Percentiles rank a stretch among this genome's conserved stretches.
These are phyloP conservation scores for Houttuynia cordata DNA, from an alignment of 164 flowering plant species.

Conservation along the genomic window DNA sequence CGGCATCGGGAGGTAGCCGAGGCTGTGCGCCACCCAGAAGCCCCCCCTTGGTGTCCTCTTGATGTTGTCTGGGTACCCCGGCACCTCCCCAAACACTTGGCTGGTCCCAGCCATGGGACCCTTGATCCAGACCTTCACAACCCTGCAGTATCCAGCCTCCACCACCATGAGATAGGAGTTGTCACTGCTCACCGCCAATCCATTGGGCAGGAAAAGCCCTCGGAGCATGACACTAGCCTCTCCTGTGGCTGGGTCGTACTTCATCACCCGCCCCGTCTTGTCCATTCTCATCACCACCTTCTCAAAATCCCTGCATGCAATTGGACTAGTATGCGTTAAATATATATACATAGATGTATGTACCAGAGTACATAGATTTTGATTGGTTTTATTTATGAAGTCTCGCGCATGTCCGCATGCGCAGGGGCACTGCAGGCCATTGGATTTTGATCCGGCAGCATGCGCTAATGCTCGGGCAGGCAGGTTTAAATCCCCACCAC, in stretches of 20 bases:
- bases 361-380: too few relatives aligned
- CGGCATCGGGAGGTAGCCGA: background rate
- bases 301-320: background rate
- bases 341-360: too few relatives aligned
- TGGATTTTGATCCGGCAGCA: too few relatives aligned
- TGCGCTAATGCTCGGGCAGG: too few relatives aligned
- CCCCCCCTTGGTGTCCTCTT: constrained; percentile 13
- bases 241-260: constrained; percentile 17
- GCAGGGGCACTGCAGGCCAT: too few relatives aligned
- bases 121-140: too few relatives aligned
- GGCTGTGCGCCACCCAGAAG: constrained; percentile 3
- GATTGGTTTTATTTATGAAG: too few relatives aligned
- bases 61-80: constrained; percentile 15
- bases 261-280: constrained; percentile 28
- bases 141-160: background rate
- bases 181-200: constrained; percentile 26
- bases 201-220: constrained; percentile 22
- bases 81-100: constrained; percentile 7
- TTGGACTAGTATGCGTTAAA: background rate
- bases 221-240: constrained; percentile 12
- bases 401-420: too few relatives aligned
- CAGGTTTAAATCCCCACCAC: too few relatives aligned
- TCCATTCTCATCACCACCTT: constrained; percentile 12
- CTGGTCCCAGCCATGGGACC: constrained; percentile 8
- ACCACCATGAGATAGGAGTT: constrained; percentile 16